These are phyloP conservation scores for Boletus edulis DNA, from an alignment of 768 basidiomycete species.

Conservation along the genomic window DNA sequence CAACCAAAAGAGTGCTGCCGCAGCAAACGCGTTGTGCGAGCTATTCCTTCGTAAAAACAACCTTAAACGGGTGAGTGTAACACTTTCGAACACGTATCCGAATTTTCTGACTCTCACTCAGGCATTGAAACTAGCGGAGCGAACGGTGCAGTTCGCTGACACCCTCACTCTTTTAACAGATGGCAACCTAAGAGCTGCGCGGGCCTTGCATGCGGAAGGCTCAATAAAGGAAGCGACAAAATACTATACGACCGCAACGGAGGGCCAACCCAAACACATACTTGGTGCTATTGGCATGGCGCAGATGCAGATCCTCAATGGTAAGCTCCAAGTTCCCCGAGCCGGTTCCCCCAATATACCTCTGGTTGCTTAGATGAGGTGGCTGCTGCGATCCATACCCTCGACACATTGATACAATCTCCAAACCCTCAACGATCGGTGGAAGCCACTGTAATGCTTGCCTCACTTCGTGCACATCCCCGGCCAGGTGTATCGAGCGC, in stretches of 20 bases:
- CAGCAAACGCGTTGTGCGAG: conserved; percentile 81
- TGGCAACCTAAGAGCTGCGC: conserved; percentile 80
- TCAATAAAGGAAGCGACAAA: conserved; percentile 59
- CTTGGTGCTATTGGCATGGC: conserved; percentile 83
- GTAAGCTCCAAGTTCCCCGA: conserved; percentile 40
- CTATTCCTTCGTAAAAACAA: conserved; percentile 73
- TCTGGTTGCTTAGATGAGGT: conserved; percentile 61
- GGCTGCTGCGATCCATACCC: conserved; percentile 80
- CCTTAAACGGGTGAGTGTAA: conserved; percentile 48
- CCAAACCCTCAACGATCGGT: conserved; percentile 64
- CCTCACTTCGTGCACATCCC: conserved; percentile 80
- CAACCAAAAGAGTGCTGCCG: conserved; percentile 69
- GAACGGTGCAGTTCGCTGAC: conserved; percentile 92
- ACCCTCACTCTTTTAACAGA: conserved; percentile 82
- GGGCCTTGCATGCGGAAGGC: conserved; percentile 75
- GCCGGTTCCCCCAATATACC: neutral
- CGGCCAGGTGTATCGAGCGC: conserved; percentile 75
- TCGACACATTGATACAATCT: conserved; percentile 72
- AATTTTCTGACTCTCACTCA: conserved; percentile 25
- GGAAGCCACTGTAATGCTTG: conserved; percentile 88
- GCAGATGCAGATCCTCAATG: conserved; percentile 81
- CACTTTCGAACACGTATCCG: neutral
- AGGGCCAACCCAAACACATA: conserved; percentile 71
- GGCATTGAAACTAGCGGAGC: conserved; percentile 92
- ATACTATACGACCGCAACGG: conserved; percentile 64